These are phyloP conservation scores for Leccinum incarnatum DNA, from an alignment of 768 basidiomycete species.

Conservation along the genomic window DNA sequence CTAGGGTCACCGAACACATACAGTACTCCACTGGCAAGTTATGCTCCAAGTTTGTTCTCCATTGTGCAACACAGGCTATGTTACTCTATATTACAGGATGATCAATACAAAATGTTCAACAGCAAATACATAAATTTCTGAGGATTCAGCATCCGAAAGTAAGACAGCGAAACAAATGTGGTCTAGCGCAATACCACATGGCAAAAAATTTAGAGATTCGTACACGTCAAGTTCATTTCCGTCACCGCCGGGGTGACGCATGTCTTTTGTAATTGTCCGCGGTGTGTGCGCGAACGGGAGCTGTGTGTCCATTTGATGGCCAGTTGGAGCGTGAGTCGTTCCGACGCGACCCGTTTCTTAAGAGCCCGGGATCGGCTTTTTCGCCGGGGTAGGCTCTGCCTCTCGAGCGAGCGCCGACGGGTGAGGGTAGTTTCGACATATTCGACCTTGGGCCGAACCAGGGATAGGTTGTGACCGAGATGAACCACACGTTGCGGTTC, in stretches of 20 bases:
- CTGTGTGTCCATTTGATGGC: slow-evolving; percentile 20
- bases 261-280: slow-evolving; percentile 39
- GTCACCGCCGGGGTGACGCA: slow-evolving; percentile 46
- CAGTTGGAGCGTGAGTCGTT: slow-evolving; percentile 20
- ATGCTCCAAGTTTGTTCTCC: not conserved
- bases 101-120: slow-evolving; percentile 3
- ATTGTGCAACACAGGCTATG: not conserved
- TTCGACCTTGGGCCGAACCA: slow-evolving; percentile 56
- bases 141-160: slow-evolving; percentile 6
- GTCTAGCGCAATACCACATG: slow-evolving; percentile 12
- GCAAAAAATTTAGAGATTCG: not conserved
- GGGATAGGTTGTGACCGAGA: slow-evolving; percentile 65
- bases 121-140: slow-evolving; percentile 8
- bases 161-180: slow-evolving; percentile 2
- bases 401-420: slow-evolving; percentile 38
- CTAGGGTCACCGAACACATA: not conserved
- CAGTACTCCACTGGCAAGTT: not conserved
- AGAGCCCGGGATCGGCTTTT: slow-evolving; percentile 27
- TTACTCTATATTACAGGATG: slow-evolving; percentile 16
- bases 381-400: slow-evolving; percentile 30
- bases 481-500: slow-evolving; percentile 58
- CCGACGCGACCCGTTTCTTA: slow-evolving; percentile 19
- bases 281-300: slow-evolving; percentile 28
- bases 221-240: slow-evolving; percentile 9
- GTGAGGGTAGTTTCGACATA: slow-evolving; percentile 41